A percentile compares a stretch with the other conserved stretches of the same genome.
Conservation (phyloP, 306 rosid genomes). For the Prunus salicina region DNA sequence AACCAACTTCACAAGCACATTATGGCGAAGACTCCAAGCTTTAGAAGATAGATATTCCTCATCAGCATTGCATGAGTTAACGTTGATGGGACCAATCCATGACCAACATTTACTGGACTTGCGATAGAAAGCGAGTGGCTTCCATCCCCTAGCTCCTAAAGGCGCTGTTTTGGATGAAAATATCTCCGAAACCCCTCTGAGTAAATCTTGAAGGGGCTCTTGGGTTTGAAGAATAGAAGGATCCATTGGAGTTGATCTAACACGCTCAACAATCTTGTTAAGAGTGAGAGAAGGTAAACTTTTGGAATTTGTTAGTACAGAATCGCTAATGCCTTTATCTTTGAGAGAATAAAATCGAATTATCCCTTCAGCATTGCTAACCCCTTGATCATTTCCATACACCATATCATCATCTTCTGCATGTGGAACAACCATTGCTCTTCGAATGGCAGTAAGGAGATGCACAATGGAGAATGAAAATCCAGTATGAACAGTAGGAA, state of each 20-base stretch:
- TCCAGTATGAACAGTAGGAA: slow-evolving; percentile 21
- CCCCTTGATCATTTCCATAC: neutral
- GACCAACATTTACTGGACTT: slow-evolving; percentile 55
- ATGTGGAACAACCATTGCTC: slow-evolving; percentile 51
- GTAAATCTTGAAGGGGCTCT: slow-evolving; percentile 63
- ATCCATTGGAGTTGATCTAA: slow-evolving; percentile 63
- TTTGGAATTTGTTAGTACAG: neutral
- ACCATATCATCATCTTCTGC: slow-evolving; percentile 28
- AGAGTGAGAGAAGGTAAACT: slow-evolving; percentile 38
- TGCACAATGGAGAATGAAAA: slow-evolving; percentile 59
- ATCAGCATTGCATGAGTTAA: slow-evolving; percentile 29
- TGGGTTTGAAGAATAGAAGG: slow-evolving; percentile 64
- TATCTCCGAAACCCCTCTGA: slow-evolving; percentile 64
- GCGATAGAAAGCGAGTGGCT: slow-evolving; percentile 50
- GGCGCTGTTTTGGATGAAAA: slow-evolving; percentile 66
- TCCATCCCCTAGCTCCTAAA: slow-evolving; percentile 64
- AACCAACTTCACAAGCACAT: slow-evolving; percentile 64
- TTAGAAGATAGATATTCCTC: slow-evolving; percentile 58
- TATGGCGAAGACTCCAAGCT: slow-evolving; percentile 62
- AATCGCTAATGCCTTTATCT: neutral
- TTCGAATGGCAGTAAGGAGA: slow-evolving; percentile 62
- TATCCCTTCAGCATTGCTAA: neutral
- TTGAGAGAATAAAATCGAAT: neutral
- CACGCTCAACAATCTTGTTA: slow-evolving; percentile 56
- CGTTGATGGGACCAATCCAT: slow-evolving; percentile 52